Conservation (phyloP, 1,139 yeast species). For the Taiozyma sp. region DNA sequence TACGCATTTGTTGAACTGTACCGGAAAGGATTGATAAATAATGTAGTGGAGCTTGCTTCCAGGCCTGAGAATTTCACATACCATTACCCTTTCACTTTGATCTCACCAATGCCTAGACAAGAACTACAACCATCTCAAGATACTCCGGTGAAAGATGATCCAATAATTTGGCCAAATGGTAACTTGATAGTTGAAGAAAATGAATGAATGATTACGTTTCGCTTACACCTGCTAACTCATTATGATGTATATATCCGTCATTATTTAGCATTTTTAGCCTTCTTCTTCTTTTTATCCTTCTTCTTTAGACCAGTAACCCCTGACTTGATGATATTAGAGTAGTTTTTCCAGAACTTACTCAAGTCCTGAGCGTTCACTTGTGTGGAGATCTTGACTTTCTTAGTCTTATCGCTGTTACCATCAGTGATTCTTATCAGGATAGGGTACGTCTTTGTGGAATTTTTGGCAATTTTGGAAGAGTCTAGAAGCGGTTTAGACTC, state of each 20-base stretch:
- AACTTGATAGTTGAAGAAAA: slow-evolving; percentile 47
- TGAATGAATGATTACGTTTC: slow-evolving; percentile 7
- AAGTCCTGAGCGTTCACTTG: slow-evolving; percentile 53
- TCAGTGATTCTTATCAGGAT: slow-evolving; percentile 56
- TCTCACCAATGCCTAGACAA: slow-evolving; percentile 54
- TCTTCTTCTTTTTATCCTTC: slow-evolving; percentile 56
- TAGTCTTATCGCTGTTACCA: slow-evolving; percentile 43
- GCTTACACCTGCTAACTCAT: neutral
- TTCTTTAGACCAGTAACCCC: slow-evolving; percentile 58
- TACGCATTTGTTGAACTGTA: slow-evolving; percentile 54
- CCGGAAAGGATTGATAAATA: slow-evolving; percentile 29
- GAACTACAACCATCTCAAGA: slow-evolving; percentile 31
- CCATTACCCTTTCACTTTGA: slow-evolving; percentile 40
- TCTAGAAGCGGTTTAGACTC: slow-evolving; percentile 53
- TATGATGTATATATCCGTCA: neutral
- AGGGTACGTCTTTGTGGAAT: slow-evolving; percentile 33
- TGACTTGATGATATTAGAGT: slow-evolving; percentile 56
- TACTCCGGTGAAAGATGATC: slow-evolving; percentile 34
- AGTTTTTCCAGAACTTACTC: slow-evolving; percentile 67
- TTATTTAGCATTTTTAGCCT: slow-evolving; percentile 18
- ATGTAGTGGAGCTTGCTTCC: slow-evolving; percentile 14
- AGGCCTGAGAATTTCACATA: slow-evolving; percentile 39
- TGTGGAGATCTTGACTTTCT: slow-evolving; percentile 57
- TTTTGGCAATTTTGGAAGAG: slow-evolving; percentile 16
- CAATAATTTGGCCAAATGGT: slow-evolving; percentile 55